phyloP scores from a whole-genome alignment of 2,329 filamentous ascomycete genomes.

The Stagonosporopsis rhizophila region DNA sequence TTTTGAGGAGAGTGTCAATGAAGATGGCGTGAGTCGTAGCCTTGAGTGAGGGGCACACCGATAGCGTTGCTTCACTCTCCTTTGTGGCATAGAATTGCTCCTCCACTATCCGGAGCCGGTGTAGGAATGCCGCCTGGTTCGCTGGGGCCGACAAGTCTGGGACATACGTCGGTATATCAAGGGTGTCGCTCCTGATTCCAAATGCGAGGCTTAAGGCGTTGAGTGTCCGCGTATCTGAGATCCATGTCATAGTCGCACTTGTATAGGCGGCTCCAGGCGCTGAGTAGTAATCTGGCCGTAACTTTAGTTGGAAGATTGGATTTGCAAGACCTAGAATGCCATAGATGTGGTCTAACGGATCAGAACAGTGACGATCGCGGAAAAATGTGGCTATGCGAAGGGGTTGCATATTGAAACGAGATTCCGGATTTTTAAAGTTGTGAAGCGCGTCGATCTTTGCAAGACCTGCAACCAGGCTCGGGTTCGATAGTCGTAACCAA shows the following conservation, averaged over 20 bases:
- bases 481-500: background rate
- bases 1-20: background rate
- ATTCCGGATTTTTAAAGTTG: background rate
- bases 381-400: background rate
- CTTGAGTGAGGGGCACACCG: background rate
- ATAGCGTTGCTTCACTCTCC: no score
- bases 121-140: background rate
- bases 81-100: background rate
- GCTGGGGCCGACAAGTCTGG: background rate
- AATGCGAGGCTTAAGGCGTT: background rate
- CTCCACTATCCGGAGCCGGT: no score
- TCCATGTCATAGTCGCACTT: background rate
- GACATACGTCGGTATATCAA: background rate
- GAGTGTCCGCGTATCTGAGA: background rate
- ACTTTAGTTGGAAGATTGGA: background rate
- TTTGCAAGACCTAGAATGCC: background rate
- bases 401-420: background rate
- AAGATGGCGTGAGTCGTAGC: background rate
- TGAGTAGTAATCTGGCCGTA: background rate
- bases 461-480: no score
- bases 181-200: background rate
- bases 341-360: background rate
- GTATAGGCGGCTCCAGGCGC: background rate
- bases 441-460: background rate
- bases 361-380: background rate